Evolutionary conservation across 1,284 basidiomycete species (phyloP), one percentile per base, ranked within the genome.

Genomic region (Microbotryum scabiosae): DNA sequence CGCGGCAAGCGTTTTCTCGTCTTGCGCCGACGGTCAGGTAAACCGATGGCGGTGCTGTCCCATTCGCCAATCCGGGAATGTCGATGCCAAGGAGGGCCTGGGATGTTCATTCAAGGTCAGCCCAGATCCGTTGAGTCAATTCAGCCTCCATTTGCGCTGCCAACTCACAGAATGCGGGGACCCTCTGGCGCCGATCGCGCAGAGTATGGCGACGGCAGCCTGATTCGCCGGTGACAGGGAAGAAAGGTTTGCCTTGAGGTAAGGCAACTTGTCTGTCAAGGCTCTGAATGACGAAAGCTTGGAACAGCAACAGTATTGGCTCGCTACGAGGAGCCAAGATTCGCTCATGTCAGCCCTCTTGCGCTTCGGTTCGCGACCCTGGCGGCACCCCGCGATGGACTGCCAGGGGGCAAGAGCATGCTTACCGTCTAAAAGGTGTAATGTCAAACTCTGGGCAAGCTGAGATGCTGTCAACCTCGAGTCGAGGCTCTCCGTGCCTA

Each of bases 361-460:
- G 12, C 5, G 16, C 16, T 41, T 41, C 36, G 16, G 16, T 41
- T 41, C 16, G 14, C 5, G 1, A 41, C 36, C 9, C 36, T 30
- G 36, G 36, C 36, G 16, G 10, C 16, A 18, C 36, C 36, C 1
- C 5, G 1, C 5, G 18, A 4, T 10, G 7, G 20, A 25, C 20
- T 41, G 18, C 1, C 9, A 20, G 14, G 2, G 4, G 3, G 7
- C 8, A 18, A 8, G 16, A 28, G 23, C 7, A 21, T 12, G 30
- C 62, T 48, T 23, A 63, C 62, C 47, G 44, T 65, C 64, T n/a
- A 65, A 56, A 1, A 65, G 54, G 26, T 56, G 54, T 7, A 50
- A 54, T 1, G 64, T 65, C 26, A 63, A 30, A 12, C n/a, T n/a
- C 30, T 52, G 25, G 7, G 51, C 51, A 25, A 52, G 26, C n/a